Evolutionary conservation across 1,284 basidiomycete species (phyloP).

Genomic region (Chondrostereum purpureum): DNA sequence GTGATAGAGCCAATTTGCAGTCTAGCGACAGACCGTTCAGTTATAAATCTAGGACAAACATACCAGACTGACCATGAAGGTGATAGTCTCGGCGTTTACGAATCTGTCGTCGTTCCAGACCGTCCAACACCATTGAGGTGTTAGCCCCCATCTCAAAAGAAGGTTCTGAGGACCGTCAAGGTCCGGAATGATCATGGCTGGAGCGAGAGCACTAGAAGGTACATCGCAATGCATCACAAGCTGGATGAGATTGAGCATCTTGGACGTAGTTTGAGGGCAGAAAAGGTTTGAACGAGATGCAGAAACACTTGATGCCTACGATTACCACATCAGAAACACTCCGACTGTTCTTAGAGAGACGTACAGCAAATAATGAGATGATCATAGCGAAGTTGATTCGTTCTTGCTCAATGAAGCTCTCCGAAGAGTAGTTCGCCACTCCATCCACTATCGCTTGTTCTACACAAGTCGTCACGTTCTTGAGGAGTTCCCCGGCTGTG

Average conservation of each 20-base stretch:
- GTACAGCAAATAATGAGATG: conserved; percentile 48
- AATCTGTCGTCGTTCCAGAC: conserved; percentile 49
- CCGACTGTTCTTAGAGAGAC: conserved; percentile 14
- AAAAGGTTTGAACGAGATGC: no score
- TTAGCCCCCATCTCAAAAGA: conserved; percentile 45
- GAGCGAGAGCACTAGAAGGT: conserved; percentile 12
- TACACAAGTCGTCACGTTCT: conserved; percentile 14
- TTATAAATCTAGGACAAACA: not conserved
- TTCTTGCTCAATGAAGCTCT: conserved; percentile 24
- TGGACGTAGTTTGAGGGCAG: no score
- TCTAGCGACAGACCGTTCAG: conserved; percentile 28
- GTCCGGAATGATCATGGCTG: conserved; percentile 20
- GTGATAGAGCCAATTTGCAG: conserved; percentile 43
- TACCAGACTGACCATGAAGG: conserved; percentile 36
- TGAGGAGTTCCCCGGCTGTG: no score
- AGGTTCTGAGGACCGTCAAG: conserved; percentile 41
- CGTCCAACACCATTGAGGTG: conserved; percentile 59
- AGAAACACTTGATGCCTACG: conserved; percentile 8
- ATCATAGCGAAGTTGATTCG: conserved; percentile 43
- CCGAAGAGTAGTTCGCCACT: conserved; percentile 11
- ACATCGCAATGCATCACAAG: conserved; percentile 27
- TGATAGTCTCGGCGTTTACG: conserved; percentile 41
- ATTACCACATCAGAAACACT: not conserved
- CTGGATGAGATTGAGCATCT: conserved; percentile 40
- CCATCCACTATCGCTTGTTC: conserved; percentile 11